Percentiles rank a stretch among this genome's conserved stretches.
These are phyloP conservation scores for Chlorella sp. DNA, from an alignment of 139 green algal species.

Conservation along the genomic window DNA sequence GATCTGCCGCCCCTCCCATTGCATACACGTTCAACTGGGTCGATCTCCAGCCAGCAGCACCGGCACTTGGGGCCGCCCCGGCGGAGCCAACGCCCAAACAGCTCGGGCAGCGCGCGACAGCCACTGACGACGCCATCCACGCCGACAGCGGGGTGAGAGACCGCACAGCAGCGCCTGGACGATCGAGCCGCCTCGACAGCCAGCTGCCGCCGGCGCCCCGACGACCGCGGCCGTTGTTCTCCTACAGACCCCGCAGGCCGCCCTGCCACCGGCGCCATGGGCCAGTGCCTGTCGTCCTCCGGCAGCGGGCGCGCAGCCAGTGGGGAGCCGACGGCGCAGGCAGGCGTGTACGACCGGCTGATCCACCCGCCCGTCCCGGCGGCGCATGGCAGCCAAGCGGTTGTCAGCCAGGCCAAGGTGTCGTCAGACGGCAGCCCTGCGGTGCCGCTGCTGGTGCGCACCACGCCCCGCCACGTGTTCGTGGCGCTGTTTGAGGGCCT, in stretches of 20 bases:
- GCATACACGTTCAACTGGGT: too few relatives aligned
- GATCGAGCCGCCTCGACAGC: too few relatives aligned
- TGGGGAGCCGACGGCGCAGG: too few relatives aligned
- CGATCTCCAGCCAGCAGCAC: too few relatives aligned
- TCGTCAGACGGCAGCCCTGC: neutral
- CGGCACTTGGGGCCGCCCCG: too few relatives aligned
- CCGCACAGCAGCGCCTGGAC: too few relatives aligned
- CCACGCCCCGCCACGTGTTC: neutral
- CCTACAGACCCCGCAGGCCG: neutral
- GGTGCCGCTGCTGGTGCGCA: neutral
- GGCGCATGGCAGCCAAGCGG: neutral
- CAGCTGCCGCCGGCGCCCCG: too few relatives aligned
- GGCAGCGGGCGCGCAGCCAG: neutral
- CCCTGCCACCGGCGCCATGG: neutral
- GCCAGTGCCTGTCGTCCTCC: neutral
- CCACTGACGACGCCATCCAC: too few relatives aligned
- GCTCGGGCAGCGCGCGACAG: too few relatives aligned
- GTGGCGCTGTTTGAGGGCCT: conserved; percentile 34
- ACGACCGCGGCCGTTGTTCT: neutral
- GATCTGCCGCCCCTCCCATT: too few relatives aligned
- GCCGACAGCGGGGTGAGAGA: too few relatives aligned
- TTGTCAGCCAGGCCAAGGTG: conserved; percentile 9
- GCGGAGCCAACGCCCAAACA: too few relatives aligned
- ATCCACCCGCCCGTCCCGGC: neutral
- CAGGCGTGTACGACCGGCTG: neutral